Conservation (phyloP, 768 basidiomycete species). For the Kwoniella botswanensis region DNA sequence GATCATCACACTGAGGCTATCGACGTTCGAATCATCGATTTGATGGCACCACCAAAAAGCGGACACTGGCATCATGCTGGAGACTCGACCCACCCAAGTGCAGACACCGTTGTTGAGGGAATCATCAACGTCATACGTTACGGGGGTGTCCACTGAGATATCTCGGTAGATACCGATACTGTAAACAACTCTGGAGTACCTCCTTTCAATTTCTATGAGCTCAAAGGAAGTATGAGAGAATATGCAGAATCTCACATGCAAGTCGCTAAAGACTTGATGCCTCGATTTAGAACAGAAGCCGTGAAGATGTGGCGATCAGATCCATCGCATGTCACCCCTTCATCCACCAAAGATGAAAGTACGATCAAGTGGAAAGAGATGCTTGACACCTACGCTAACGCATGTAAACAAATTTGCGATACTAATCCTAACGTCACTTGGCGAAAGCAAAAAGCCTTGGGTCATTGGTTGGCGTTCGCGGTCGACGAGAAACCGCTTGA, state of each 20-base stretch:
- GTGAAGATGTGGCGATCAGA: neutral
- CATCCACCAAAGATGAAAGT: too few relatives aligned
- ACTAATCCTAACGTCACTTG: neutral
- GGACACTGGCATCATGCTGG: neutral
- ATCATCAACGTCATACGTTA: neutral
- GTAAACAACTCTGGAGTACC: neutral
- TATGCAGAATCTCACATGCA: neutral
- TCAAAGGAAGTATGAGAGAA: neutral
- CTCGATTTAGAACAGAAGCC: neutral
- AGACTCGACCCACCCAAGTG: neutral
- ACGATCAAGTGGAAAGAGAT: neutral
- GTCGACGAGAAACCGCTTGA: neutral
- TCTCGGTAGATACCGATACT: neutral
- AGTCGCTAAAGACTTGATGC: neutral
- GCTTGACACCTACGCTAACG: neutral
- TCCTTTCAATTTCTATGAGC: neutral
- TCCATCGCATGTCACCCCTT: too few relatives aligned
- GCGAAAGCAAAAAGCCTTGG: neutral
- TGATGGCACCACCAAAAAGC: neutral
- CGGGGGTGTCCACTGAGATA: neutral
- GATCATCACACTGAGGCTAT: neutral
- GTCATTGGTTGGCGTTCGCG: neutral
- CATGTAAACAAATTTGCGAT: neutral
- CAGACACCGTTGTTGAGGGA: neutral
- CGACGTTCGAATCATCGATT: neutral